These are phyloP conservation scores for Eucalyptus coolabah DNA, from an alignment of 345 rosid species.

Conservation along the genomic window DNA sequence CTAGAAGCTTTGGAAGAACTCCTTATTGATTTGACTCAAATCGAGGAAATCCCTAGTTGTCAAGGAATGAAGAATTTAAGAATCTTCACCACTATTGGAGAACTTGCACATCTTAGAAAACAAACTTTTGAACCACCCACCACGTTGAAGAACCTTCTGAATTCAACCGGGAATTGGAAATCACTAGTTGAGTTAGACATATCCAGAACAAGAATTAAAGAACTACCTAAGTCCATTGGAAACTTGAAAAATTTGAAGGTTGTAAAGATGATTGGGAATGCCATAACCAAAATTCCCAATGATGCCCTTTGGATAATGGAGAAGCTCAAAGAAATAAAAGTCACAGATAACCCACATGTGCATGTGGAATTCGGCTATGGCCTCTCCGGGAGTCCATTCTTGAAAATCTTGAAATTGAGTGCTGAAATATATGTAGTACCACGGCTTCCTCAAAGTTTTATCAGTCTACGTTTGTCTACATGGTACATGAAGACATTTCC, in stretches of 20 bases:
- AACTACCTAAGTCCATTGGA: neutral
- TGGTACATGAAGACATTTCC: too few species aligned
- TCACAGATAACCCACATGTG: neutral
- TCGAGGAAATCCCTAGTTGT: neutral
- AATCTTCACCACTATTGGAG: neutral
- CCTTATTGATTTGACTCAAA: neutral
- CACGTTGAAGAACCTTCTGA: accelerated
- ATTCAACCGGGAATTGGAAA: neutral
- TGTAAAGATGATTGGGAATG: neutral
- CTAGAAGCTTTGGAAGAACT: neutral
- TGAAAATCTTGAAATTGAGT: neutral
- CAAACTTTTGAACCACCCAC: neutral
- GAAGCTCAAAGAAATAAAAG: neutral
- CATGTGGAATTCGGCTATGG: neutral
- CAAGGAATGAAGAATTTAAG: neutral
- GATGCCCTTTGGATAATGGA: neutral
- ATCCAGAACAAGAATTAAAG: neutral
- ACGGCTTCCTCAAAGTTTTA: neutral
- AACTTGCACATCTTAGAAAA: neutral
- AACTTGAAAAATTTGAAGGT: neutral
- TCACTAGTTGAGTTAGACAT: neutral
- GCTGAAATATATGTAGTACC: neutral
- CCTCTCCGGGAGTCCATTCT: neutral
- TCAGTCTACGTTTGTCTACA: neutral
- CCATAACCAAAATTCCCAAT: neutral